A percentile compares a stretch with the other conserved stretches of the same genome.
These are phyloP conservation scores for Elsinoe perseae DNA, from an alignment of 2,329 filamentous ascomycete species.

Conservation along the genomic window DNA sequence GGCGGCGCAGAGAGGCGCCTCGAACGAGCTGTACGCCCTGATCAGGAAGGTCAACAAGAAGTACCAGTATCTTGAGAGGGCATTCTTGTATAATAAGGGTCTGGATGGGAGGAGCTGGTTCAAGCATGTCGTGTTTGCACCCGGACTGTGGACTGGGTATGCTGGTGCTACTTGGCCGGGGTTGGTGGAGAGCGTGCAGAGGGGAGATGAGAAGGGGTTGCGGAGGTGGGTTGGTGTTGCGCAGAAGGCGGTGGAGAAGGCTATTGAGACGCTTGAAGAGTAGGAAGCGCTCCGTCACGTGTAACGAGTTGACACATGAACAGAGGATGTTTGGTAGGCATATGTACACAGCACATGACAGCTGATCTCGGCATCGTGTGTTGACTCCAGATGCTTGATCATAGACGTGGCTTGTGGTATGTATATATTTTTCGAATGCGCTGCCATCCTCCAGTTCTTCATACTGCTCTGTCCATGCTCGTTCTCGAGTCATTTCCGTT, in stretches of 20 bases:
- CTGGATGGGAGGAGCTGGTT: conserved; percentile 79
- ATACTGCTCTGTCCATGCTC: neutral
- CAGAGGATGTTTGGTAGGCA: too few species aligned
- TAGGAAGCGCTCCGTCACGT: neutral
- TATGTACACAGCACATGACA: neutral
- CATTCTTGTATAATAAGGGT: conserved; percentile 68
- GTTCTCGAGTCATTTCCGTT: too few species aligned
- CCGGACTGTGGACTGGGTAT: conserved; percentile 87
- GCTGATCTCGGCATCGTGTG: neutral
- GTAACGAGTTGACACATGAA: neutral
- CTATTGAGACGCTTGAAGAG: conserved; percentile 10
- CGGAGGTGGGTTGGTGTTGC: conserved; percentile 37
- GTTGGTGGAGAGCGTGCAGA: conserved; percentile 55
- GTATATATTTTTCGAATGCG: neutral
- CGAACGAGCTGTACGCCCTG: conserved; percentile 22
- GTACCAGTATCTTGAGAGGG: conserved; percentile 76
- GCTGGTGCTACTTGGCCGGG: conserved; percentile 62
- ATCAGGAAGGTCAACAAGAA: conserved; percentile 63
- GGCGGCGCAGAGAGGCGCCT: neutral
- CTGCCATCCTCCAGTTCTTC: neutral
- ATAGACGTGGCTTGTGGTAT: neutral
- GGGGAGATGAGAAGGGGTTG: conserved; percentile 32
- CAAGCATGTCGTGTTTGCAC: conserved; percentile 91
- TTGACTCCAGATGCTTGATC: too few species aligned
- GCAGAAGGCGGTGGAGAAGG: neutral